These are phyloP conservation scores for Nyctanthes arbortristis DNA, from an alignment of 257 asterid species.

Conservation along the genomic window DNA sequence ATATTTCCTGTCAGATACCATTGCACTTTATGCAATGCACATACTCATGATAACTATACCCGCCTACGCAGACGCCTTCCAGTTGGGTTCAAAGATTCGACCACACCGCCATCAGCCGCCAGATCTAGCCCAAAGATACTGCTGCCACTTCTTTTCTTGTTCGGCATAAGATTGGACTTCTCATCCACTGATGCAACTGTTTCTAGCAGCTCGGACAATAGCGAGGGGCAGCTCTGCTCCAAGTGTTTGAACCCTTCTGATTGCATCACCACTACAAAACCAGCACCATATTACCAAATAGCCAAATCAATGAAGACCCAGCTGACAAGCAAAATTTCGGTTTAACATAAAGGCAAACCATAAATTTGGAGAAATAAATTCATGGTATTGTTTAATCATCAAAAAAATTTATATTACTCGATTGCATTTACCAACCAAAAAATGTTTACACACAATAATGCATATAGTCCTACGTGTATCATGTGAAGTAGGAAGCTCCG, in stretches of 20 bases:
- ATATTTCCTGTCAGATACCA: constrained; percentile 1
- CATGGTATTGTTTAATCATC: not conserved
- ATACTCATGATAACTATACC: constrained; percentile 34
- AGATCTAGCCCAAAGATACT: constrained; percentile 80
- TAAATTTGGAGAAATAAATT: not conserved
- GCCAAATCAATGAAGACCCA: constrained; percentile 6
- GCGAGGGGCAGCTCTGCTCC: constrained; percentile 76
- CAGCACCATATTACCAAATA: constrained; percentile 25
- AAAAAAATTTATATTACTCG: not conserved
- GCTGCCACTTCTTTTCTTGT: constrained; percentile 88
- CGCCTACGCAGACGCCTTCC: constrained; percentile 73
- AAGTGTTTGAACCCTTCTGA: constrained; percentile 73
- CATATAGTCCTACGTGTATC: not conserved
- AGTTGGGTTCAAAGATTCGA: constrained; percentile 54
- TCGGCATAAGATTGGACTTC: constrained; percentile 47
- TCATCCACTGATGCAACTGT: constrained; percentile 77
- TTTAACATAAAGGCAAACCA: constrained; percentile 13
- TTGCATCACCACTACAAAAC: constrained; percentile 73
- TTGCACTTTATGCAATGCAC: constrained; percentile 3
- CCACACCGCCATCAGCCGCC: constrained; percentile 58
- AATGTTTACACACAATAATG: not conserved
- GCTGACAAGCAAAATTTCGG: not conserved
- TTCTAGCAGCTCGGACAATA: constrained; percentile 81
- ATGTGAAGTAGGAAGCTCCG: not conserved
- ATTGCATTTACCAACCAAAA: not conserved